Conservation (phyloP, 352 stramenopile genomes). For the Globisporangium abappressorium region DNA sequence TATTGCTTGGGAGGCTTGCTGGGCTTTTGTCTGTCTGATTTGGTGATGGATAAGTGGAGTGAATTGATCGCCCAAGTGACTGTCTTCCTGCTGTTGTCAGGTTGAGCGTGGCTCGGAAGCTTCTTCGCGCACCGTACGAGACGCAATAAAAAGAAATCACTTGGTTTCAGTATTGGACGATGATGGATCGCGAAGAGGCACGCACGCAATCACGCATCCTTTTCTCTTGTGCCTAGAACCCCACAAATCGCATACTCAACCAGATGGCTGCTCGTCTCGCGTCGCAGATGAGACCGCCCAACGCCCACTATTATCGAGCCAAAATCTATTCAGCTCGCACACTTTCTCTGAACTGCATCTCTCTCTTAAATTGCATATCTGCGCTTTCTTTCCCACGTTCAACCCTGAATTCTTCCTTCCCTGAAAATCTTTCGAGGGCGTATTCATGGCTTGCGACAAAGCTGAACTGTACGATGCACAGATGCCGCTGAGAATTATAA, state of each 20-base stretch:
- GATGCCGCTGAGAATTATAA: background rate
- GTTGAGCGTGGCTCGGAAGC: background rate
- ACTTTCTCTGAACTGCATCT: background rate
- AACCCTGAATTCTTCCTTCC: background rate
- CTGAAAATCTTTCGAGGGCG: constrained; percentile 2
- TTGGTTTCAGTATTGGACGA: background rate
- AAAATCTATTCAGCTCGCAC: background rate
- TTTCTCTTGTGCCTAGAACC: background rate
- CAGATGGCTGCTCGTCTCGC: constrained; percentile 5
- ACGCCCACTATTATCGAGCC: background rate
- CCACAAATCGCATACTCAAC: constrained; percentile 2
- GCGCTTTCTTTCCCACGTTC: background rate
- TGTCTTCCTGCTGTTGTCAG: background rate
- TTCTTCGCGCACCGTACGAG: background rate
- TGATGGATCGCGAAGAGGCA: constrained; percentile 1
- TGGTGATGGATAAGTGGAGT: background rate
- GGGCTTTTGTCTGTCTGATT: background rate
- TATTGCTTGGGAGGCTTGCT: background rate
- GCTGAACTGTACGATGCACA: background rate
- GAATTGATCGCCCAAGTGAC: background rate
- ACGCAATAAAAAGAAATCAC: background rate
- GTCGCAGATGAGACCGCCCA: background rate
- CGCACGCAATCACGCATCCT: background rate
- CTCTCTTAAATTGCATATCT: background rate
- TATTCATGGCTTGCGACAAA: constrained; percentile 9